phyloP scores from a whole-genome alignment of 345 rosid genomes.

The Barbarea vulgaris region DNA sequence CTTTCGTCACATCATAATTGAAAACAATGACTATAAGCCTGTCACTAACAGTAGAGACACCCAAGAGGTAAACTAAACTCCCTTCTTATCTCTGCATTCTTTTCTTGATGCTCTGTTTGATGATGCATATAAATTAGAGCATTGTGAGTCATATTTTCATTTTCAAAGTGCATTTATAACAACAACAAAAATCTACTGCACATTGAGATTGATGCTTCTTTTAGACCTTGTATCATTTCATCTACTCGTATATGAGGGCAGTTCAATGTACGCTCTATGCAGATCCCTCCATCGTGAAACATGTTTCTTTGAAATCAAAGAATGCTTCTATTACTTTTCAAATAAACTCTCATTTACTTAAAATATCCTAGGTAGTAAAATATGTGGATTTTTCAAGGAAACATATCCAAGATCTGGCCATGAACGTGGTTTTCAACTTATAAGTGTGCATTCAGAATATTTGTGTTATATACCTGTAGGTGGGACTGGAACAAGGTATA shows the following conservation, averaged over 20 bases:
- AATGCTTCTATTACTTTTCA: neutral
- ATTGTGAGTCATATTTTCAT: neutral
- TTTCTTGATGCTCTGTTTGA: neutral
- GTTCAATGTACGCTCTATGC: neutral
- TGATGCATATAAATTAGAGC: neutral
- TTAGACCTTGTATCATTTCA: neutral
- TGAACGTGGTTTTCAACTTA: neutral
- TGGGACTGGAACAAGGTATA: conserved; percentile 64
- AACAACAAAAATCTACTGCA: neutral
- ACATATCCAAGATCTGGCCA: neutral
- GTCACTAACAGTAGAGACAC: conserved; percentile 93
- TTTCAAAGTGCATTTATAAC: neutral
- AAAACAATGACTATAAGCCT: conserved; percentile 83
- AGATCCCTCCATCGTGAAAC: neutral
- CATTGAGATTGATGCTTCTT: neutral
- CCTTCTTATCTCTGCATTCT: neutral
- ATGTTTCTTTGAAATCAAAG: neutral
- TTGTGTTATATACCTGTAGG: conserved; percentile 45
- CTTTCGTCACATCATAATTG: conserved; percentile 75
- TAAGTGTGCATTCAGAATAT: neutral
- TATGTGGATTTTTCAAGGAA: neutral
- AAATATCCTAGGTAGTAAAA: conserved; percentile 12
- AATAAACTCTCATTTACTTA: neutral
- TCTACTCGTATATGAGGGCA: neutral
- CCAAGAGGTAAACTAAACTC: conserved; percentile 64